Evolutionary conservation across 2,329 filamentous ascomycete genomes (phyloP).

Genomic region (Trichocomaceae sp.): DNA sequence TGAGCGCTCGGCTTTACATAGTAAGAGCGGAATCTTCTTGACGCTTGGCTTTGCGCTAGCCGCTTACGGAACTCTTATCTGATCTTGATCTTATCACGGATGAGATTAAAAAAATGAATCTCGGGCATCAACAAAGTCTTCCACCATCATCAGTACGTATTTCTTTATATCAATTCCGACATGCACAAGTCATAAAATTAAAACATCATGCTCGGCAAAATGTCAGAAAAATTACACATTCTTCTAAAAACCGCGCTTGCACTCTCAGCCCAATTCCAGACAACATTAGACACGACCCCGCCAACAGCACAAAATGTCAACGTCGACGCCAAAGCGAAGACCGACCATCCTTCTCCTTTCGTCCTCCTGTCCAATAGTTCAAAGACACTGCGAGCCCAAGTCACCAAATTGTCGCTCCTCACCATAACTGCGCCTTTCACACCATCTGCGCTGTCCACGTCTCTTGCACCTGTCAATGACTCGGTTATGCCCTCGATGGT

Average conservation of each 20-base stretch:
- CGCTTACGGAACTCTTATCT: neutral
- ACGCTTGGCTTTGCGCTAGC: too few species aligned
- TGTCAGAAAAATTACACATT: constrained; percentile 27
- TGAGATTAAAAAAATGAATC: neutral
- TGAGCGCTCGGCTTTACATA: too few species aligned
- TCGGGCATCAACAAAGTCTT: neutral
- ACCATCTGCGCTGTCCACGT: constrained; percentile 62
- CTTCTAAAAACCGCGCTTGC: constrained; percentile 29
- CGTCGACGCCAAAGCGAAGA: constrained; percentile 11
- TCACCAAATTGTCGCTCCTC: constrained; percentile 80
- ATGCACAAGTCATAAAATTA: neutral
- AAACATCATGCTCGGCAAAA: constrained; percentile 9
- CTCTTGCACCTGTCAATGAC: constrained; percentile 65
- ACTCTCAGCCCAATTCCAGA: constrained; percentile 36
- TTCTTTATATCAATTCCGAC: neutral
- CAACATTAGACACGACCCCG: constrained; percentile 26
- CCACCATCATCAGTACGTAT: neutral
- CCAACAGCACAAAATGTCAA: constrained; percentile 5
- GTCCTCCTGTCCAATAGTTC: constrained; percentile 65
- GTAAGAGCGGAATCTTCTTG: too few species aligned
- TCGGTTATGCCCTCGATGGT: constrained; percentile 69
- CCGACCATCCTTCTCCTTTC: constrained; percentile 39
- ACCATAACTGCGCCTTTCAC: constrained; percentile 84
- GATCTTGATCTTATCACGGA: neutral
- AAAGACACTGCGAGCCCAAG: constrained; percentile 69